Evolutionary conservation across 345 rosid genomes (phyloP).

Genomic region (Rhizophora mangle): DNA sequence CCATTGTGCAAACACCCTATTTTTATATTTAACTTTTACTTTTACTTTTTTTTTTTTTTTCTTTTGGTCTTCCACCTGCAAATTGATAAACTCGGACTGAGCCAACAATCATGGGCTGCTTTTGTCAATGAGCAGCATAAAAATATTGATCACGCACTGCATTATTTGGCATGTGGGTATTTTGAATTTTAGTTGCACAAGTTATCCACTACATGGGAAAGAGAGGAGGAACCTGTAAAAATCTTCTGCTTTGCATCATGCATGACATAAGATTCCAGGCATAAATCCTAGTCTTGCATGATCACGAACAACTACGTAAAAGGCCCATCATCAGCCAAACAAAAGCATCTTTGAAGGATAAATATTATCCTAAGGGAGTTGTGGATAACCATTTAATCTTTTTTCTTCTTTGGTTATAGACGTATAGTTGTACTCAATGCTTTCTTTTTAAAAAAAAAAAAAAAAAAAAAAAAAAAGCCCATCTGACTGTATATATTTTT

Average conservation of each 20-base stretch:
- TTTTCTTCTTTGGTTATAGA: slow-evolving; percentile 7
- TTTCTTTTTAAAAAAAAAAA: background rate
- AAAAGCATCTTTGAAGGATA: slow-evolving; percentile 53
- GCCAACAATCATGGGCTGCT: slow-evolving; percentile 25
- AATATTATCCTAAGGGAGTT: slow-evolving; percentile 22
- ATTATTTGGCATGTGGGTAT: slow-evolving; percentile 48
- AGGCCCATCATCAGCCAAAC: slow-evolving; percentile 38
- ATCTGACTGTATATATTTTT: background rate
- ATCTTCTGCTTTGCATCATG: slow-evolving; percentile 40
- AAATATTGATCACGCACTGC: slow-evolving; percentile 14
- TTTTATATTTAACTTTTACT: slow-evolving; percentile 16
- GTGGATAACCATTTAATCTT: slow-evolving; percentile 46
- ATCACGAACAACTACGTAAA: slow-evolving; percentile 29
- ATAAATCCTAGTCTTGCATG: slow-evolving; percentile 37
- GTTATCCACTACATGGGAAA: slow-evolving; percentile 50
- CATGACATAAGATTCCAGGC: slow-evolving; percentile 47
- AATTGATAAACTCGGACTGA: slow-evolving; percentile 15
- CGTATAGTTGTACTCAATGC: slow-evolving; percentile 17
- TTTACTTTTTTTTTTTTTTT: slow-evolving; percentile 8
- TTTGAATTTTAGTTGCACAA: slow-evolving; percentile 62
- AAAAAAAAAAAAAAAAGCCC: background rate
- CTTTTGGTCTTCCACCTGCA: slow-evolving; percentile 20
- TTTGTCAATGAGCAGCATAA: slow-evolving; percentile 15
- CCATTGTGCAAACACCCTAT: slow-evolving; percentile 20
- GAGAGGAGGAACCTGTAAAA: slow-evolving; percentile 30